A percentile compares a stretch with the other conserved stretches of the same genome.
Conservation (phyloP, 1,284 basidiomycete genomes). For the Puccinia brachypodii region DNA sequence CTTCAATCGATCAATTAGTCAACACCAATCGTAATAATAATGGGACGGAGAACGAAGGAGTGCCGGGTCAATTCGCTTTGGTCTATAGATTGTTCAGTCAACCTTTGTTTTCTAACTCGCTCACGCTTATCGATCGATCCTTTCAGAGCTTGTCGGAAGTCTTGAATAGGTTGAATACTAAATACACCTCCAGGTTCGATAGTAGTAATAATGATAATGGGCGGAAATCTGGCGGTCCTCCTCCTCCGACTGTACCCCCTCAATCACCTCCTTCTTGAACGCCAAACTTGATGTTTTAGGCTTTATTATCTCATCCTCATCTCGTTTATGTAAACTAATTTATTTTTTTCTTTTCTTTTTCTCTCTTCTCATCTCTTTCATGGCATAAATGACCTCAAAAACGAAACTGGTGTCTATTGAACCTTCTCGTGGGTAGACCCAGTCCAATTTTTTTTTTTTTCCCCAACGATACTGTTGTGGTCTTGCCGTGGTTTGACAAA, state of each 20-base stretch:
- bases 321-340: background rate
- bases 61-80: constrained; percentile 21
- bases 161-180: background rate
- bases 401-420: background rate
- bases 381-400: too few relatives aligned
- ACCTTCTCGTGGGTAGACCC: background rate
- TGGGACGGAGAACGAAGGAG: background rate
- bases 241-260: too few relatives aligned
- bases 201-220: background rate
- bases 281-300: too few relatives aligned
- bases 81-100: constrained; percentile 1
- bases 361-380: background rate
- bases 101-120: background rate
- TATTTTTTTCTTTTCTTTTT: background rate
- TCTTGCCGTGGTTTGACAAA: too few relatives aligned
- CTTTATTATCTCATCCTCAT: too few relatives aligned
- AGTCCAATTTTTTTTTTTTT: background rate
- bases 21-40: background rate
- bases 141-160: constrained; percentile 21
- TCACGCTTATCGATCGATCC: background rate
- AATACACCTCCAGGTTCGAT: constrained; percentile 13
- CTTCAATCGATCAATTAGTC: background rate
- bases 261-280: background rate
- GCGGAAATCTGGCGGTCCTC: too few relatives aligned
- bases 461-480: background rate